Base-by-base conservation (phyloP, 768 basidiomycete species). In the Cystobasidium tubakii region DNA sequence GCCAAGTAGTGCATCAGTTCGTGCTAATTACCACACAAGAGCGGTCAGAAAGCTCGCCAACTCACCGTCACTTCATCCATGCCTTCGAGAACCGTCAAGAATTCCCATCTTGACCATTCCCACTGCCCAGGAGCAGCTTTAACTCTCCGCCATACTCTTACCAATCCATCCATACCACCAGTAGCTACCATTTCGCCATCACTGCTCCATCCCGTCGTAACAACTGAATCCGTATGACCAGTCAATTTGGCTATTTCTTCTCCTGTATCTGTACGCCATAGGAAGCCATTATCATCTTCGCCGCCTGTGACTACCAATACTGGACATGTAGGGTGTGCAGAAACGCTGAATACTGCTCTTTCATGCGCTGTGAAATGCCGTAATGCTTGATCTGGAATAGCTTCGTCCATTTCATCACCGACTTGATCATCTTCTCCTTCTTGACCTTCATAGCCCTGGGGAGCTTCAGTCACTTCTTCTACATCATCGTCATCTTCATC, bases 81-180 rank as follows among this genome's bases (percentile, higher is more conserved):
- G 1, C 95, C 95, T 77, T 92, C 89, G 42, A 99, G 83, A 79
- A 90, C 90, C 4, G 90, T 93, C 81, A 96, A 83, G 81, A 98
- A 95, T 81, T 97, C 94, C 96, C 96, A 99, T 66, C 83, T 86
- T 75, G 84, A 86, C 82, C 88, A 90, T 74, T 88, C 82, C 76
- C 84, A 88, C 3, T 88, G 89, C 1, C 46, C 66, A 53, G 21
- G 70, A 0, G 57, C 33, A 27, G 57, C 12, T 62, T 76, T 79
- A 17, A 92, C 89, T 78, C 92, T 84, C 79, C 89, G 84, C 96
- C 96, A 99, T 75, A 99, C 83, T 75, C 94, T 85, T 44, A 97
- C 88, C 80, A 87, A 88, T 10, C 96, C 96, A 79, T 99, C 96
- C 96, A 99, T 98, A 0, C 96, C 96, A 12, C 95, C 96, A 0